phyloP scores from a whole-genome alignment of 352 stramenopile species.

The Phytophthora ramorum region DNA sequence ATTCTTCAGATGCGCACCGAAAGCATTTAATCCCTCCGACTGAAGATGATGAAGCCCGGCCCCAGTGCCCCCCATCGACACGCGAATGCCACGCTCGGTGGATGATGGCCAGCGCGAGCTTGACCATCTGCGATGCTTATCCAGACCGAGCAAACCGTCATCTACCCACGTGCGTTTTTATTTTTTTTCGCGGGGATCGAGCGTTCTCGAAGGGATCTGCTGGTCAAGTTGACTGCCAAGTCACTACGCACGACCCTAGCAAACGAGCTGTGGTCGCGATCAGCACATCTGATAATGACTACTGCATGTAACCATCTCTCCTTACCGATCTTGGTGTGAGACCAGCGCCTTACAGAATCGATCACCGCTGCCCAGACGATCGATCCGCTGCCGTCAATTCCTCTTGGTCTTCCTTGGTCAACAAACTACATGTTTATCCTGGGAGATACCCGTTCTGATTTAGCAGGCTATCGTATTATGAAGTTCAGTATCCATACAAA shows the following conservation, averaged over 20 bases:
- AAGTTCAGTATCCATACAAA: slow-evolving; percentile 5
- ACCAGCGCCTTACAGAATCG: no score
- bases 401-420: no score
- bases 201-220: slow-evolving; percentile 19
- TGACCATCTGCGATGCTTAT: slow-evolving; percentile 19
- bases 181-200: no score
- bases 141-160: slow-evolving; percentile 2
- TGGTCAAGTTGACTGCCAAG: neutral
- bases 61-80: neutral
- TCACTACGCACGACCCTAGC: no score
- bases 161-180: slow-evolving; percentile 1
- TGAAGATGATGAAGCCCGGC: neutral
- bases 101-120: slow-evolving; percentile 7
- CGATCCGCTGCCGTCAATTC: no score
- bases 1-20: no score
- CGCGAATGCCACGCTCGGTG: neutral
- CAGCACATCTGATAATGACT: no score
- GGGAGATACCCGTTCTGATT: neutral
- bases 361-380: no score
- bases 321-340: no score
- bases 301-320: no score
- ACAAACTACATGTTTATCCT: neutral
- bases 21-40: no score
- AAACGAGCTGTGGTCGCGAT: slow-evolving; percentile 2
- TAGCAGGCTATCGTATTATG: neutral